phyloP scores from a whole-genome alignment of 768 basidiomycete genomes.

The Lentinula sp. region DNA sequence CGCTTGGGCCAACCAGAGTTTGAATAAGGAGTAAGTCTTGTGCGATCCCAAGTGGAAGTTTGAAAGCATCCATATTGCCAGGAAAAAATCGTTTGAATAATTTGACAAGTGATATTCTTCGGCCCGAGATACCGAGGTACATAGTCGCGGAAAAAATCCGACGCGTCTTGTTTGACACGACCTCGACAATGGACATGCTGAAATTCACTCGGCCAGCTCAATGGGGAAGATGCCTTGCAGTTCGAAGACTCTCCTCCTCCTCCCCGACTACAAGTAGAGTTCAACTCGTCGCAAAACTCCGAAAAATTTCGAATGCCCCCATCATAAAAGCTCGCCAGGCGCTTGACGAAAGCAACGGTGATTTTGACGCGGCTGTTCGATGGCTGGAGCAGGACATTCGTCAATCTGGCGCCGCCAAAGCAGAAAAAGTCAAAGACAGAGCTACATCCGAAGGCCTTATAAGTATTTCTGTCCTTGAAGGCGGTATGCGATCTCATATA shows the following conservation, averaged over 20 bases:
- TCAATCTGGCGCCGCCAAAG: slow-evolving; percentile 69
- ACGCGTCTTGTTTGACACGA: slow-evolving; percentile 3
- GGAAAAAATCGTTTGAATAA: not conserved
- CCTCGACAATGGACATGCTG: slow-evolving; percentile 8
- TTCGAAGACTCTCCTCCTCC: slow-evolving; percentile 46
- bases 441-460: slow-evolving; percentile 75
- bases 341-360: slow-evolving; percentile 65
- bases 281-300: slow-evolving; percentile 79
- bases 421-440: slow-evolving; percentile 77
- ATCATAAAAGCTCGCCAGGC: slow-evolving; percentile 88
- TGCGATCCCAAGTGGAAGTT: slow-evolving; percentile 53
- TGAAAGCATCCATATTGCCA: slow-evolving; percentile 40
- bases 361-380: slow-evolving; percentile 64
- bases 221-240: slow-evolving; percentile 7
- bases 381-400: slow-evolving; percentile 79
- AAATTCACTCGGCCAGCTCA: slow-evolving; percentile 12
- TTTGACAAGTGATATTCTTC: not conserved
- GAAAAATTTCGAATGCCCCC: slow-evolving; percentile 76
- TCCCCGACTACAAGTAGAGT: slow-evolving; percentile 51
- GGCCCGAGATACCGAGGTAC: not conserved
- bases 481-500: slow-evolving; percentile 38
- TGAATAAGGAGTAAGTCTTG: slow-evolving; percentile 76
- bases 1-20: slow-evolving; percentile 46
- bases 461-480: slow-evolving; percentile 67
- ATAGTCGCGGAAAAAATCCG: not conserved